Percentiles rank a stretch among this genome's conserved stretches.
phyloP scores from a whole-genome alignment of 2,329 filamentous ascomycete species.

The Torrubiella hemipterigena region DNA sequence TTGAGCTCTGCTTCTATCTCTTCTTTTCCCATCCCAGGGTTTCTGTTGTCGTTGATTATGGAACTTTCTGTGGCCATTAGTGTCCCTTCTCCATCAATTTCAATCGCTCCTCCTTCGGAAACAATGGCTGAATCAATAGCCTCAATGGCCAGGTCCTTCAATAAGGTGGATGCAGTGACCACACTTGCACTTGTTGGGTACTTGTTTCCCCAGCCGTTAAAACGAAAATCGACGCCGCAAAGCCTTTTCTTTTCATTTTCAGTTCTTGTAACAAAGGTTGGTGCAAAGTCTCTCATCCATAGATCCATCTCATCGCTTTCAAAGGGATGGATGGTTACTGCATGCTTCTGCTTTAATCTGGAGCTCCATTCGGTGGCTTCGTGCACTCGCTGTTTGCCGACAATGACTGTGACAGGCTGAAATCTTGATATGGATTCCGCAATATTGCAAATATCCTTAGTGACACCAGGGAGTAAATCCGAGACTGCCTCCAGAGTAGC shows the following conservation, averaged over 20 bases:
- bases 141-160: not conserved
- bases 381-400: not conserved
- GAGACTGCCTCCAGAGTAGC: not conserved
- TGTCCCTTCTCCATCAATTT: conserved; percentile 6
- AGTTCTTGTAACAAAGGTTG: conserved; percentile 2
- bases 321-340: not conserved
- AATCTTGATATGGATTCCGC: conserved; percentile 3
- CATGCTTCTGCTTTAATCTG: not conserved
- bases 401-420: conserved; percentile 1
- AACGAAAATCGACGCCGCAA: conserved; percentile 4
- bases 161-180: not conserved
- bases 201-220: conserved; percentile 5
- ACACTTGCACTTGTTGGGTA: not conserved
- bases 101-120: conserved; percentile 7
- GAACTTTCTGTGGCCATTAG: conserved; percentile 5
- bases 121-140: not conserved
- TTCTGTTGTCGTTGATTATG: conserved; percentile 7
- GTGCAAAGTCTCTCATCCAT: conserved; percentile 7
- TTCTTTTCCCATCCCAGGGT: conserved; percentile 1
- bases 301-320: conserved; percentile 1
- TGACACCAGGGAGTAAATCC: not conserved
- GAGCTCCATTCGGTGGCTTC: not conserved
- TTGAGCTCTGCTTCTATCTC: conserved; percentile 5
- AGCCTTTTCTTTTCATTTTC: not conserved
- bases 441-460: not conserved